Percentiles rank a stretch among this genome's conserved stretches.
Conservation (phyloP, 192 early-diverging fungal species). For the Coemansia sp. region DNA sequence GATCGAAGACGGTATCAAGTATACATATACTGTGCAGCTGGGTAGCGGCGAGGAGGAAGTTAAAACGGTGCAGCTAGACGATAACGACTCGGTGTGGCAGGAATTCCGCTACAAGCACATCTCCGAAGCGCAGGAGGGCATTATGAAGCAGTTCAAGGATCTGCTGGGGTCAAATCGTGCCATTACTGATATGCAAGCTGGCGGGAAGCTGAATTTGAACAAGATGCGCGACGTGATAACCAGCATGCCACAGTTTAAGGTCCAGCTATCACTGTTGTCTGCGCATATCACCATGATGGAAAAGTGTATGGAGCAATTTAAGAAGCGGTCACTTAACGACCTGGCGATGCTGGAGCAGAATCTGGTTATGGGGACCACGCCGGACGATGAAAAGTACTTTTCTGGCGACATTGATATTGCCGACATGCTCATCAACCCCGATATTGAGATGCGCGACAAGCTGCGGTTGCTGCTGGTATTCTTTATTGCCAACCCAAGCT, state of each 20-base stretch:
- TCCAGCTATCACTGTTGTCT: slow-evolving; percentile 47
- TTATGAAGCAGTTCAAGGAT: slow-evolving; percentile 45
- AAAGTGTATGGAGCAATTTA: slow-evolving; percentile 57
- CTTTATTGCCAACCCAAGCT: slow-evolving; percentile 46
- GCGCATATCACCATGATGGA: slow-evolving; percentile 57
- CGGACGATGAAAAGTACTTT: slow-evolving; percentile 51
- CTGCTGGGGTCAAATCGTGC: slow-evolving; percentile 48
- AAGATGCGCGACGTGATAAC: slow-evolving; percentile 52
- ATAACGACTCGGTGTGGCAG: slow-evolving; percentile 56
- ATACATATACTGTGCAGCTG: slow-evolving; percentile 39
- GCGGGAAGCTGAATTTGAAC: slow-evolving; percentile 35
- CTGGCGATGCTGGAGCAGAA: slow-evolving; percentile 58
- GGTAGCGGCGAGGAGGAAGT: slow-evolving; percentile 40
- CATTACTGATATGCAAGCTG: slow-evolving; percentile 43
- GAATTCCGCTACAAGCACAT: slow-evolving; percentile 59
- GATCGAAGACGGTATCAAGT: slow-evolving; percentile 54
- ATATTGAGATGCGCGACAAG: slow-evolving; percentile 50
- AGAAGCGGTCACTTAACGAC: slow-evolving; percentile 41
- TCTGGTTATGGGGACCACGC: slow-evolving; percentile 51
- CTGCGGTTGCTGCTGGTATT: slow-evolving; percentile 43
- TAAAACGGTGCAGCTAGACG: slow-evolving; percentile 46
- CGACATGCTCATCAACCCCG: slow-evolving; percentile 45
- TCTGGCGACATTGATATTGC: slow-evolving; percentile 52
- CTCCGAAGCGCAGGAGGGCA: slow-evolving; percentile 52
- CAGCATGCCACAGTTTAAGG: slow-evolving; percentile 54